phyloP scores from a whole-genome alignment of 1,284 basidiomycete genomes.

The Pyrrhoderma noxium region DNA sequence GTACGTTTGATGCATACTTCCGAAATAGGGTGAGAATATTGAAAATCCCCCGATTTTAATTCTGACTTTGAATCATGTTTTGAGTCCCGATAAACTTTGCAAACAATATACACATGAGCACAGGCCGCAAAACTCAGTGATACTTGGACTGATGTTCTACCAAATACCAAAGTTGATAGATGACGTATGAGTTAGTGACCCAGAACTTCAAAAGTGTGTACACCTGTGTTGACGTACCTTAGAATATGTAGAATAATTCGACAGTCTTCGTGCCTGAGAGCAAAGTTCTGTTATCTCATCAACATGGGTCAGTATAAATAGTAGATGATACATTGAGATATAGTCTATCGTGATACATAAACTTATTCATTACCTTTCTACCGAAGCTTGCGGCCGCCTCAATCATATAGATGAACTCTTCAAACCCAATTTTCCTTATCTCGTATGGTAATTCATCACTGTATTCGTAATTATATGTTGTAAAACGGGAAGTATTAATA shows the following conservation, averaged over 20 bases:
- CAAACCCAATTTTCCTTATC: constrained; percentile 5
- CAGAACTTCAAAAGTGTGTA: no score
- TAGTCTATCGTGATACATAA: no score
- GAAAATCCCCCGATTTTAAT: no score
- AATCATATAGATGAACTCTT: constrained; percentile 12
- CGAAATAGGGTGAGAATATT: no score
- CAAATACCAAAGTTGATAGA: not conserved
- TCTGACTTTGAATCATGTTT: constrained; percentile 6
- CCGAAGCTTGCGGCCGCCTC: constrained; percentile 9
- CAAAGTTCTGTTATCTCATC: constrained; percentile 1
- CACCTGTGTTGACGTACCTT: constrained; percentile 3
- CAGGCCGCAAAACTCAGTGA: constrained; percentile 11
- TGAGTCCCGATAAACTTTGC: constrained; percentile 2
- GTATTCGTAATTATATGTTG: no score
- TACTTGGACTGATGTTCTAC: constrained; percentile 4
- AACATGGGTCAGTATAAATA: not conserved
- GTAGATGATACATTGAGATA: not conserved
- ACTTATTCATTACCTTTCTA: constrained; percentile 2
- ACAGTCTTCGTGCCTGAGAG: constrained; percentile 11
- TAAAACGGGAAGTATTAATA: no score
- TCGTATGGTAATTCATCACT: constrained; percentile 9
- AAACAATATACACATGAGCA: constrained; percentile 8
- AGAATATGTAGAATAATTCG: constrained; percentile 3
- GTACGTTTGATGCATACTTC: no score
- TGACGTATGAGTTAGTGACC: not conserved